Evolutionary conservation across 176 grass and related monocot genomes (phyloP).

Genomic region (Puccinellia tenuiflora): DNA sequence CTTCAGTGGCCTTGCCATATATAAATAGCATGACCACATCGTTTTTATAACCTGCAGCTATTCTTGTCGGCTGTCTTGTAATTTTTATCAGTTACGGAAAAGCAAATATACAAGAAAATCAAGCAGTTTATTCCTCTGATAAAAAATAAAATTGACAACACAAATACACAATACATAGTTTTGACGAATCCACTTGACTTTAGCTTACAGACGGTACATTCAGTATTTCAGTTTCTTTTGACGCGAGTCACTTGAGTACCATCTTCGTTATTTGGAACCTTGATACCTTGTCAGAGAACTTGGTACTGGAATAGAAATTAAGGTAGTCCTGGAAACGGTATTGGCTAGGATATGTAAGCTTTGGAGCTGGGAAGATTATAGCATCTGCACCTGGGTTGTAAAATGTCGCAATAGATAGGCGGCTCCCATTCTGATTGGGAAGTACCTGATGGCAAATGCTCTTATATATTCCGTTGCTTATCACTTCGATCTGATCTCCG

Average conservation of each 20-base stretch:
- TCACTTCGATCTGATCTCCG: constrained; percentile 61
- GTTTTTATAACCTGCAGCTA: neutral
- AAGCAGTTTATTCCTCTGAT: constrained; percentile 28
- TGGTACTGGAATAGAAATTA: constrained; percentile 45
- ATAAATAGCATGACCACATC: neutral
- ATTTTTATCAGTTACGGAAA: neutral
- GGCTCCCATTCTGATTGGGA: constrained; percentile 49
- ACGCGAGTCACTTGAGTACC: constrained; percentile 17
- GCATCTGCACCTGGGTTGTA: constrained; percentile 57
- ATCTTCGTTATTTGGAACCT: constrained; percentile 54
- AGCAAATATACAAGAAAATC: neutral
- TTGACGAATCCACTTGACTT: neutral
- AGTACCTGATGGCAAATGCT: constrained; percentile 53
- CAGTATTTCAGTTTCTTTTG: neutral
- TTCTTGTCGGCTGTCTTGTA: neutral
- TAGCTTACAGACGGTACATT: neutral
- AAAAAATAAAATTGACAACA: constrained; percentile 9
- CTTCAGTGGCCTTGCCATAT: neutral
- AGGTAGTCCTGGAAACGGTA: constrained; percentile 74
- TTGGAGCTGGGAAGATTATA: constrained; percentile 53
- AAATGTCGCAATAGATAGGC: constrained; percentile 54
- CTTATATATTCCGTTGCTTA: constrained; percentile 65
- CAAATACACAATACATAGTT: constrained; percentile 20
- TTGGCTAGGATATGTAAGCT: constrained; percentile 59
- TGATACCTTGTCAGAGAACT: constrained; percentile 56